Base-by-base conservation (phyloP, 2,329 filamentous ascomycete genomes). In the Colletotrichum cuscutae region DNA sequence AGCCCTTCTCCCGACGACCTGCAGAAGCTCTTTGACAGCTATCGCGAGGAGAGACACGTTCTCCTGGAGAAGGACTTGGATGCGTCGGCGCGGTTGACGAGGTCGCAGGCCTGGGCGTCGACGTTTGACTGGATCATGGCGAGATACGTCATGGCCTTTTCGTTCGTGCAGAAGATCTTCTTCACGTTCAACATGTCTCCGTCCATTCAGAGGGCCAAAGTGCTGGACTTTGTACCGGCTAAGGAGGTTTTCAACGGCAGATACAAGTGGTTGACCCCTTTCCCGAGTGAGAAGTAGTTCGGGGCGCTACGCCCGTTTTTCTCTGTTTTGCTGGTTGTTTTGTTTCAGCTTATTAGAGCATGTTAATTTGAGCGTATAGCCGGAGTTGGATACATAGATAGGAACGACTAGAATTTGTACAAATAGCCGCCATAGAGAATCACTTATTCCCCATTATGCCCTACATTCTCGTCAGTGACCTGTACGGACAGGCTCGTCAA, bases 31-130 rank as follows among this genome's bases (percentile, higher is more conserved):
- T 77, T 78, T n/a, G 28, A 74, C 28, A 60, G 30, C 5, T 79
- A 80, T 35, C 75, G 70, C 4, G 37, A 69, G 3, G 64, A 76
- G 19, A 72, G 78, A 22, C n/a, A 35, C 26, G 70, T 70, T 4
- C 11, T 58, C 1, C 42, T 77, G 1, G 58, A 67, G 46, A 74
- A 64, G 22, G 77, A 77, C 15, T 65, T 70, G 28, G 73, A 68
- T 0, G 62, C 67, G 53, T 77, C 76, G 22, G 74, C 75, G 3
- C 65, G 62, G 12, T 52, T 72, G 1, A 79, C 77, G 2, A 69
- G 79, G 8, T 26, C 79, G 22, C 77, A 79, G 11, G 74, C 76
- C 1, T 80, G 78, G 78, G 76, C 75, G 3, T 78, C 75, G 49
- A 70, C 68, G n/a, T 26, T 71, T 7, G 78, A 77, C 35, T 78